Base-by-base conservation (phyloP, 768 basidiomycete genomes). In the Suillus variegatus region DNA sequence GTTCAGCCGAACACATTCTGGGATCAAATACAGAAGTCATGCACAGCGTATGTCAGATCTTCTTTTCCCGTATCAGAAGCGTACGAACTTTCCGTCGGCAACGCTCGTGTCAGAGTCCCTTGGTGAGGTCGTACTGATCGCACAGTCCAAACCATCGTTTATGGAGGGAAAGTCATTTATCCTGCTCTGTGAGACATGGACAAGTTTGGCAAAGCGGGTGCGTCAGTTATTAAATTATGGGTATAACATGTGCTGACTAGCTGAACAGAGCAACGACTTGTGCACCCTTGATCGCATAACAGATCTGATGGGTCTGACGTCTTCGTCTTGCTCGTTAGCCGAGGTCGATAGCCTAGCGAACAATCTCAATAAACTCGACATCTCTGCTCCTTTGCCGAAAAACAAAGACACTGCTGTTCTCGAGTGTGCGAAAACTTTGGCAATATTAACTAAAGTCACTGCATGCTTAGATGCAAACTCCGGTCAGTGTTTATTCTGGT, bases 101-200 rank as follows among this genome's bases (percentile, higher is more conserved):
- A 70, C 67, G 36, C 62, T 74, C 1, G 78, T 90, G 4, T 80
- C 85, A 16, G 66, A 73, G 0, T 74, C 80, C 1, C 86, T 85
- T 64, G 75, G 76, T 8, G 78, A 80, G 20, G 65, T 90, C 2
- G 74, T 87, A n/a, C 68, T 65, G 4, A 68, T 76, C 51, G 81
- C 81, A 0, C 80, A 83, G 69, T 60, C 36, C 80, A 66, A 61
- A 64, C 38, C 82, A 80, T 67, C 67, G 60, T 88, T 89, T 67
- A 67, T 85, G 63, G 74, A 74, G 18, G 86, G 86, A 3, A 81
- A 77, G 56, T 79, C 82, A 0, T 94, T 90, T 70, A 66, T 85
- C 16, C 78, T 79, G 9, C 85, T 90, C 73, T 92, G 91, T 72
- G 90, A 93, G 67, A 86, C 85, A 62, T 92, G 92, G 87, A 82